phyloP scores from a whole-genome alignment of 495 filamentous ascomycete species.

The Mytilinidion resinicola region DNA sequence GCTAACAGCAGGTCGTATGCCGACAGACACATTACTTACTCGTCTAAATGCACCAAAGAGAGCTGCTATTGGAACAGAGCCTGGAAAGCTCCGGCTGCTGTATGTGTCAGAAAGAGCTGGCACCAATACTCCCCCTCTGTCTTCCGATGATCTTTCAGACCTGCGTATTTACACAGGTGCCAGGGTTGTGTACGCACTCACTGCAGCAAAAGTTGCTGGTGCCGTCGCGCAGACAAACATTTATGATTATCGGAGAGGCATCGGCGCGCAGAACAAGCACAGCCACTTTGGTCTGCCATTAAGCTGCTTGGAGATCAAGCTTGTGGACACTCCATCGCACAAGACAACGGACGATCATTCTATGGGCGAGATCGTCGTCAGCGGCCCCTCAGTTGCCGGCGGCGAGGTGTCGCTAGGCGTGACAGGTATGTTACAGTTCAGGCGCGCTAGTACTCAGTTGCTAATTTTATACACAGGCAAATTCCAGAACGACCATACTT shows the following conservation, averaged over 20 bases:
- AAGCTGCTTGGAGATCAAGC: slow-evolving; percentile 68
- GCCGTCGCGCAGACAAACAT: slow-evolving; percentile 76
- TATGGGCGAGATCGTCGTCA: slow-evolving; percentile 61
- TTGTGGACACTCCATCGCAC: slow-evolving; percentile 53
- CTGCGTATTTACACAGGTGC: slow-evolving; percentile 73
- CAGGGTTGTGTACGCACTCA: slow-evolving; percentile 78
- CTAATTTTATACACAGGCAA: slow-evolving; percentile 10
- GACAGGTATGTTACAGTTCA: slow-evolving; percentile 15
- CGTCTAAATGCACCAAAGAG: slow-evolving; percentile 56
- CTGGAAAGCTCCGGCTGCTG: slow-evolving; percentile 70
- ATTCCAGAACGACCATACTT: slow-evolving; percentile 31
- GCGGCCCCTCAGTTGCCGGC: slow-evolving; percentile 61
- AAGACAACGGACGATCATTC: slow-evolving; percentile 52
- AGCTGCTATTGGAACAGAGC: slow-evolving; percentile 55
- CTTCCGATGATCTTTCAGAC: slow-evolving; percentile 63
- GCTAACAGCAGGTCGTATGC: slow-evolving; percentile 69
- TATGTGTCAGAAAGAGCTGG: slow-evolving; percentile 57
- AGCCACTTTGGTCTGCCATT: slow-evolving; percentile 80
- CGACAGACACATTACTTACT: slow-evolving; percentile 54
- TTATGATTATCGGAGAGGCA: slow-evolving; percentile 73
- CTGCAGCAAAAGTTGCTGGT: slow-evolving; percentile 74
- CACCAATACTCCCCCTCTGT: slow-evolving; percentile 48
- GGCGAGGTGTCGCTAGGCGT: slow-evolving; percentile 55
- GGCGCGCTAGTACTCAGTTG: background rate
- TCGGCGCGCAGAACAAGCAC: slow-evolving; percentile 36